Evolutionary conservation across 2,329 filamentous ascomycete species (phyloP).

Genomic region (Orbilia blumenaviensis): DNA sequence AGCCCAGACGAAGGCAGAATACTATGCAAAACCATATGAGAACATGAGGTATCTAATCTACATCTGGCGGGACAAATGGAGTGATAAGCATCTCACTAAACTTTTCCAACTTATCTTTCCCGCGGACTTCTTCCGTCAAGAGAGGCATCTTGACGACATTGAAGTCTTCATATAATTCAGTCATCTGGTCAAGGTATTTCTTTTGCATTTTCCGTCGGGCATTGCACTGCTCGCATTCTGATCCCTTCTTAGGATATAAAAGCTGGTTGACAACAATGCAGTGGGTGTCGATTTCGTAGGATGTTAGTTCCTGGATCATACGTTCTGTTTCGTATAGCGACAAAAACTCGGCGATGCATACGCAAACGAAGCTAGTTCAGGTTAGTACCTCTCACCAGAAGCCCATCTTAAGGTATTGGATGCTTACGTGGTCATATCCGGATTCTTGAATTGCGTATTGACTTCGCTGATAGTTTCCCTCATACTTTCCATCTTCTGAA

Average conservation of each 20-base stretch:
- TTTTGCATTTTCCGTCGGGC: constrained; percentile 97
- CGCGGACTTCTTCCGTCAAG: constrained; percentile 91
- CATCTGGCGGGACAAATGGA: constrained; percentile 74
- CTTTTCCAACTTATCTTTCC: constrained; percentile 90
- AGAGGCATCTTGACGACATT: constrained; percentile 99
- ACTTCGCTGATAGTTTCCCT: constrained; percentile 94
- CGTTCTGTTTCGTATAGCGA: constrained; percentile 98
- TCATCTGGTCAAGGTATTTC: constrained; percentile 98
- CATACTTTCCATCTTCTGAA: constrained; percentile 92
- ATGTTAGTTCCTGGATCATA: constrained; percentile 97
- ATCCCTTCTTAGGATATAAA: constrained; percentile 85
- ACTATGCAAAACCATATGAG: constrained; percentile 59
- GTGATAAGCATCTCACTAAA: constrained; percentile 86
- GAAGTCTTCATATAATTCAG: constrained; percentile 98
- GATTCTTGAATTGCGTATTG: constrained; percentile 97
- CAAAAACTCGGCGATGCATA: constrained; percentile 97
- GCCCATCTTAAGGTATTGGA: background rate
- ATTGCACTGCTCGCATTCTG: constrained; percentile 92
- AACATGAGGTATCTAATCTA: constrained; percentile 34
- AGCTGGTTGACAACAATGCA: constrained; percentile 98
- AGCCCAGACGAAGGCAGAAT: background rate
- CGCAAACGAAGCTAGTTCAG: constrained; percentile 83
- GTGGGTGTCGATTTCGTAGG: constrained; percentile 94
- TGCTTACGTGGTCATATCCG: constrained; percentile 66
- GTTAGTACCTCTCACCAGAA: too few species aligned